These are phyloP conservation scores for Fusarium metavorans DNA, from an alignment of 2,329 filamentous ascomycete genomes.

Conservation along the genomic window DNA sequence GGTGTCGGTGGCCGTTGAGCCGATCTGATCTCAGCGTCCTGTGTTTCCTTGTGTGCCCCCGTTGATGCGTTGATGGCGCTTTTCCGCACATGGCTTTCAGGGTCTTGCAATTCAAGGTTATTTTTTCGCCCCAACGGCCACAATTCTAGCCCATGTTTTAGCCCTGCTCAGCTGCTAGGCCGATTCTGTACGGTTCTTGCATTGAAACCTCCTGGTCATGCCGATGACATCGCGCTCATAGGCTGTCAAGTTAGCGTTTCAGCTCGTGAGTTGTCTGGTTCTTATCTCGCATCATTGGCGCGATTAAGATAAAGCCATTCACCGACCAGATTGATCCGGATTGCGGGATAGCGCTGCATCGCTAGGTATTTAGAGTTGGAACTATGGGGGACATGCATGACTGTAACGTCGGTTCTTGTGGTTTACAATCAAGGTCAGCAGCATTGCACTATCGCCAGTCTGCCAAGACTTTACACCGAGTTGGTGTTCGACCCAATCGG, in stretches of 20 bases:
- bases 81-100: conserved; percentile 31
- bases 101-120: conserved; percentile 31
- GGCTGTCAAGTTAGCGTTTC: neutral
- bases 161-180: conserved; percentile 21
- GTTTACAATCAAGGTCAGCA: neutral
- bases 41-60: neutral
- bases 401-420: neutral
- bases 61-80: neutral
- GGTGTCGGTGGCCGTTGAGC: neutral
- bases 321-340: neutral
- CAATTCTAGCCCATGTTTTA: conserved; percentile 23
- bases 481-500: neutral
- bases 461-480: neutral
- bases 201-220: neutral
- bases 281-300: neutral
- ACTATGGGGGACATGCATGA: neutral
- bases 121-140: conserved; percentile 24
- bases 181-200: conserved; percentile 29
- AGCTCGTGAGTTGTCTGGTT: neutral
- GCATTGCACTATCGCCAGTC: neutral
- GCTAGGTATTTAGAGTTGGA: neutral
- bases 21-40: neutral
- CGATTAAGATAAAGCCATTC: neutral
- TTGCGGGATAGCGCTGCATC: neutral
- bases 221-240: neutral